Conservation (phyloP, 2,329 filamentous ascomycete genomes). For the Exophiala oligosperma region DNA sequence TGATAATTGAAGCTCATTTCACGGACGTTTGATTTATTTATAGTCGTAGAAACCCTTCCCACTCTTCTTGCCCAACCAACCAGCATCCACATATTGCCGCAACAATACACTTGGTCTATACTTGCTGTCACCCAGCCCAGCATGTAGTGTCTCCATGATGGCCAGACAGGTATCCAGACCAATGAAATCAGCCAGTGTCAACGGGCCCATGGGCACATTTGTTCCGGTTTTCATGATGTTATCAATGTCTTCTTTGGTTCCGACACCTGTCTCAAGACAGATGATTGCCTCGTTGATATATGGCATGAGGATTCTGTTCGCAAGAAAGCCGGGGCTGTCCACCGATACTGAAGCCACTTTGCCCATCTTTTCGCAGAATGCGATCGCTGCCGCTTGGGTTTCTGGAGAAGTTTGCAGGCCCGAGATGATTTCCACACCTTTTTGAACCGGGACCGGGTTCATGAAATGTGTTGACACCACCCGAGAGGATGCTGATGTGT, state of each 20-base stretch:
- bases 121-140: constrained; percentile 92
- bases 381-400: constrained; percentile 79
- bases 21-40: constrained; percentile 24
- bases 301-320: constrained; percentile 96
- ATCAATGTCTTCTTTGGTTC: constrained; percentile 87
- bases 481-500: constrained; percentile 77
- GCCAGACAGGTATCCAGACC: constrained; percentile 93
- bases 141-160: constrained; percentile 93
- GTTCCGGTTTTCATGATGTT: constrained; percentile 99
- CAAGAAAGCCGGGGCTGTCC: constrained; percentile 90
- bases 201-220: constrained; percentile 95
- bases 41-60: constrained; percentile 97
- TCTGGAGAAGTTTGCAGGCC: constrained; percentile 84
- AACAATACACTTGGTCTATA: constrained; percentile 87
- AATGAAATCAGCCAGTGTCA: constrained; percentile 94
- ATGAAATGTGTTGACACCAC: constrained; percentile 98
- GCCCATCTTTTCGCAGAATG: constrained; percentile 87
- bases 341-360: constrained; percentile 86
- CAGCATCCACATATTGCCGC: constrained; percentile 94
- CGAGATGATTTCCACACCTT: constrained; percentile 96
- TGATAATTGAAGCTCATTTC: neutral
- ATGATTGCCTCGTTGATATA: constrained; percentile 99
- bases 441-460: constrained; percentile 97
- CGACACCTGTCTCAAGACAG: constrained; percentile 90
- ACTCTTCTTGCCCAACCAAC: constrained; percentile 96